phyloP scores from a whole-genome alignment of 352 stramenopile species.

The Globisporangium alternatum region DNA sequence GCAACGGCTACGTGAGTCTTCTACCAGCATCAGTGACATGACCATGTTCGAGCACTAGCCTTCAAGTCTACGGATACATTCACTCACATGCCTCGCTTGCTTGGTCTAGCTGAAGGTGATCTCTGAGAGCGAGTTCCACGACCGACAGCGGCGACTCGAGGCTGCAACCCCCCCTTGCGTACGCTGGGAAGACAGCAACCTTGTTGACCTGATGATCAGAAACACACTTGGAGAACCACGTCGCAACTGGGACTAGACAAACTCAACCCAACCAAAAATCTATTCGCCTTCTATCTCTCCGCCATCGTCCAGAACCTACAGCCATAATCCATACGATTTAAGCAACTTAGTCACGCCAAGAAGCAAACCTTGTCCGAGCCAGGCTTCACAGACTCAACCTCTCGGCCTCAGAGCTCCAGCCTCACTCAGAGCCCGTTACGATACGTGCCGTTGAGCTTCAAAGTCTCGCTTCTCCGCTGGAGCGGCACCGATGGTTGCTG shows the following conservation, averaged over 20 bases:
- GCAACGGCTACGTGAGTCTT: conserved; percentile 54
- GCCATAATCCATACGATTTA: too few relatives aligned
- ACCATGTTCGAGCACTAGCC: not conserved
- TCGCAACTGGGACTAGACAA: too few relatives aligned
- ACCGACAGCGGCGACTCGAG: not conserved
- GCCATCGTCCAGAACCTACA: too few relatives aligned
- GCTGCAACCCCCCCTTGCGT: too few relatives aligned
- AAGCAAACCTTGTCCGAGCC: too few relatives aligned
- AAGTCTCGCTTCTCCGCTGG: conserved; percentile 1
- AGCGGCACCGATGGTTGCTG: not conserved
- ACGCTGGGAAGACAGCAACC: not conserved
- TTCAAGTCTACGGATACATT: not conserved
- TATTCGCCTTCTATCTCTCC: too few relatives aligned
- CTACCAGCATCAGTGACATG: not conserved
- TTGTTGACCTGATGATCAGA: too few relatives aligned
- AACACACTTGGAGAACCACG: too few relatives aligned
- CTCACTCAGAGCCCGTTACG: not conserved
- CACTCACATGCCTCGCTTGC: not conserved
- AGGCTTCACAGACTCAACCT: too few relatives aligned
- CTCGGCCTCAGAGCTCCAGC: too few relatives aligned
- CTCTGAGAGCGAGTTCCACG: conserved; percentile 7
- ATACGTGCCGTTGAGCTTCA: not conserved
- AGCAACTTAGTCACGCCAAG: too few relatives aligned
- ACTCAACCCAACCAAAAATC: too few relatives aligned
- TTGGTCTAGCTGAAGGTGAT: conserved; percentile 10